Evolutionary conservation across 441 rosid species (phyloP).

Genomic region (Pelargonium fulgidum): DNA sequence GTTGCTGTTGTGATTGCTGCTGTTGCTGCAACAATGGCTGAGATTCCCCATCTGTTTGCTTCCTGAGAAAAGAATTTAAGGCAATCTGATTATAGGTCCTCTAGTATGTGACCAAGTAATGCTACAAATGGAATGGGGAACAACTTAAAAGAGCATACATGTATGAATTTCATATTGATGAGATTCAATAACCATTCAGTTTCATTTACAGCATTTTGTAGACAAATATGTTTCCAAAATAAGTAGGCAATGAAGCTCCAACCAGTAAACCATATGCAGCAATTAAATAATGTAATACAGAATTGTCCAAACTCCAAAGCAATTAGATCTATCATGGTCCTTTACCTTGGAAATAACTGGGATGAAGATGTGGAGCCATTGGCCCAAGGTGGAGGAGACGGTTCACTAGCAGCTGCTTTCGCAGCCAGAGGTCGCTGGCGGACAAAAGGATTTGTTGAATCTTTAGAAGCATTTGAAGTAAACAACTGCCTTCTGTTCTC

Average conservation of each 20-base stretch:
- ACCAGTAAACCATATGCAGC: not conserved
- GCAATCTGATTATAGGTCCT: not conserved
- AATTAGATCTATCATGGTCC: too few species aligned
- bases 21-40: conserved; percentile 65
- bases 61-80: conserved; percentile 34
- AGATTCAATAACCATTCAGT: too few species aligned
- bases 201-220: too few species aligned
- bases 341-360: conserved; percentile 49
- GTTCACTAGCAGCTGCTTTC: conserved; percentile 43
- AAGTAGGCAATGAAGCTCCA: not conserved
- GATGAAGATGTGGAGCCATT: conserved; percentile 69
- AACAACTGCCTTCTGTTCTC: conserved; percentile 82
- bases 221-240: not conserved
- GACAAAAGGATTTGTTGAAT: conserved; percentile 75
- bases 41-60: conserved; percentile 57
- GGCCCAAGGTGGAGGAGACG: conserved; percentile 77
- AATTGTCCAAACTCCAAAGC: not conserved
- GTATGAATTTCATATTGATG: too few species aligned
- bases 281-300: too few species aligned
- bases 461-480: conserved; percentile 70
- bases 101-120: not conserved
- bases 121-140: not conserved
- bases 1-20: conserved; percentile 39
- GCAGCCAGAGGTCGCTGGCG: conserved; percentile 86
- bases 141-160: too few species aligned